Base-by-base conservation (phyloP, 495 filamentous ascomycete genomes). In the Aspergillus campestris region DNA sequence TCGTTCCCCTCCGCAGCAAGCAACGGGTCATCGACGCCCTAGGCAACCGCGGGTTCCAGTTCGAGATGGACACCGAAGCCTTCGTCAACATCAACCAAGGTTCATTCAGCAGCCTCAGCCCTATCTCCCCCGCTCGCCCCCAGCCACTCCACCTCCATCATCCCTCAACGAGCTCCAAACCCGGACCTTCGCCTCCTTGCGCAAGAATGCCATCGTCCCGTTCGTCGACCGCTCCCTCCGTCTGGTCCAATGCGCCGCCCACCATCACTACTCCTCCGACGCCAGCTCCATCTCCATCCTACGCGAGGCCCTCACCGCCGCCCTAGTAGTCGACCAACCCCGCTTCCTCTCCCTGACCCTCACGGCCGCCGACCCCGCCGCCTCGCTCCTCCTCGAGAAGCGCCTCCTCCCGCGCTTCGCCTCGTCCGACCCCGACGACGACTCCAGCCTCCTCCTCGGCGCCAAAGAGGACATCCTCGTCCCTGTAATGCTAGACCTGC, bases 401-500 rank as follows among this genome's bases (percentile, higher is more conserved):
- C 69, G 74, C 15, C 76, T 94, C 14, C 64, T 95, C 10, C 66
- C 70, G 7, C 69, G 69, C 33, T 71, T 71, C 44, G 73, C 62
- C 1, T 60, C 66, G 14, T 74, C 83, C 51, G 72, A 49, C 33
- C 27, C 55, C 42, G 66, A 68, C 29, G 62, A 67, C n/a, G 66
- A 66, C 13, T 59, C 58, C 8, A 66, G 65, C 8, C 61, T 84
- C 5, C 71, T 97, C 1, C 77, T 94, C 0, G 91, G 92, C 9
- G 82, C 82, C 28, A 87, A 83, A 35, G 84, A 88, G 38, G 84
- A 87, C 40, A 77, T 80, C 30, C 76, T 95, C 11, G 79, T 97
- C 10, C 90, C 92, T 0, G 92, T 98, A 49, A 91, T 86, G 50
- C 75, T 98, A 3, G 89, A 96, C 52, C 71, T 98, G 40, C 77